Evolutionary conservation across 2,329 filamentous ascomycete genomes (phyloP).

Genomic region (Epichloe sp.): DNA sequence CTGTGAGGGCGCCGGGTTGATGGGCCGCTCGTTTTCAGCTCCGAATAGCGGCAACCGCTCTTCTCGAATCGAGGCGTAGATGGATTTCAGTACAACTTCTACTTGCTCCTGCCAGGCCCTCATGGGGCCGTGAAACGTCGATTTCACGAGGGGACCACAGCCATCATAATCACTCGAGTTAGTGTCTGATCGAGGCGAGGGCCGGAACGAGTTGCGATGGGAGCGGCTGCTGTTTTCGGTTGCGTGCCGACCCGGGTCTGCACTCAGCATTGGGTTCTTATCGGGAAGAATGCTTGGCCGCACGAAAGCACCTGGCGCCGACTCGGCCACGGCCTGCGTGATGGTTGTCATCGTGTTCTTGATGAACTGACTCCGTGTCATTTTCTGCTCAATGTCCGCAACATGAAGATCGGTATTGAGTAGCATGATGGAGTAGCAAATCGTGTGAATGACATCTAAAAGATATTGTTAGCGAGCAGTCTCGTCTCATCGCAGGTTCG

Average conservation of each 20-base stretch:
- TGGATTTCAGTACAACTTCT: constrained; percentile 81
- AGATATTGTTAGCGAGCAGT: background rate
- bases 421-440: constrained; percentile 89
- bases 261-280: constrained; percentile 19
- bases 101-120: constrained; percentile 81
- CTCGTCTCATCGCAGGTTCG: background rate
- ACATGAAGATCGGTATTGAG: constrained; percentile 93
- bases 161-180: constrained; percentile 33
- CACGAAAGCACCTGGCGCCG: constrained; percentile 53
- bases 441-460: constrained; percentile 81
- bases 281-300: constrained; percentile 42
- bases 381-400: constrained; percentile 90
- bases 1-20: constrained; percentile 28
- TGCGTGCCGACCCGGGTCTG: constrained; percentile 20
- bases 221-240: constrained; percentile 27
- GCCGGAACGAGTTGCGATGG: constrained; percentile 36
- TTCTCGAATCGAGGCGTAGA: constrained; percentile 79
- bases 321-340: constrained; percentile 59
- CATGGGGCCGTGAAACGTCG: constrained; percentile 59
- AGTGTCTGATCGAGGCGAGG: constrained; percentile 33
- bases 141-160: constrained; percentile 65
- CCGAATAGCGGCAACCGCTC: constrained; percentile 80
- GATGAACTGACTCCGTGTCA: constrained; percentile 89
- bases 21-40: constrained; percentile 36
- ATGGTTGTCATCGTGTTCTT: constrained; percentile 94